Evolutionary conservation across 1,284 basidiomycete genomes (phyloP), one percentile per base, ranked within the genome.

Genomic region (Somion occarium): DNA sequence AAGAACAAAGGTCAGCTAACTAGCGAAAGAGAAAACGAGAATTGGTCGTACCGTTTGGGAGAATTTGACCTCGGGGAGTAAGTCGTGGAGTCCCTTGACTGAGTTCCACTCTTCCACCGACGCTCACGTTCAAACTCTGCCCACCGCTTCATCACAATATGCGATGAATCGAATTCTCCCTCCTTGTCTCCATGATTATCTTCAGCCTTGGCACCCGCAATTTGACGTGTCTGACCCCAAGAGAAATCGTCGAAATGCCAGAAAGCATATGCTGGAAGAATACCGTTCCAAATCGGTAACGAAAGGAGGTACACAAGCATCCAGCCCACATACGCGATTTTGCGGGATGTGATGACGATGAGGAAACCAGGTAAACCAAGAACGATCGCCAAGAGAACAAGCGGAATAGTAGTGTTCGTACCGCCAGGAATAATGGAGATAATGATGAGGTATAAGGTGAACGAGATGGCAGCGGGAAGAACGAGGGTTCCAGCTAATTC

Each of bases 201-300:
- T 30, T 73, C 79, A 57, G 76, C 83, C 58, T 79, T 80, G 59
- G 90, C 89, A 9, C 92, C 92, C 49, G 82, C 78, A 55, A 98
- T 75, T 71, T 85, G 87, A 56, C 96, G 80, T 30, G 96, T 98
- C 70, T 96, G 90, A 72, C 97, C 97, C 96, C 96, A 99, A 18
- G 91, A 93, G 72, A 99, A 99, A 75, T 99, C 97, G 66, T 99
- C 96, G 69, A 99, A 98, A 71, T 98, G 94, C 94, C 95, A 98
- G 73, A 93, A 99, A 30, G 95, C 82, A 70, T 98, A 98, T 1
- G 91, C 86, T 1, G 94, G 95, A 9, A 98, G 79, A 54, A 96
- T 77, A 61, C 94, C 93, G 73, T 98, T 98, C 95, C 94, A 98
- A 48, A 98, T 83, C 3, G 94, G 94, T 30, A 98, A 75, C 19